phyloP scores from a whole-genome alignment of 805 yeast species.

The Candida ficus region DNA sequence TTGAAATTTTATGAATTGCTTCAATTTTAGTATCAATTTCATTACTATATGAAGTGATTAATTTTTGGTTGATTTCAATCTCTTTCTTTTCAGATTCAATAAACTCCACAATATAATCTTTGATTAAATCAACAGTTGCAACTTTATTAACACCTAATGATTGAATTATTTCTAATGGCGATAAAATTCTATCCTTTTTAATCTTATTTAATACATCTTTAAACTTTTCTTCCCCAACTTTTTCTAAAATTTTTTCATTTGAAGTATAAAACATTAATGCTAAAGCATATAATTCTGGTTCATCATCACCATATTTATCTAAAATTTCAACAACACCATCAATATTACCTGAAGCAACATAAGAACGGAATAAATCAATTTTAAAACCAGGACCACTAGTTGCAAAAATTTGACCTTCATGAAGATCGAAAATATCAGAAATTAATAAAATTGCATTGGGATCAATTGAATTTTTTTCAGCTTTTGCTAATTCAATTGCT shows the following conservation, averaged over 20 bases:
- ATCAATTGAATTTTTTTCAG: constrained; percentile 47
- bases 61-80: constrained; percentile 59
- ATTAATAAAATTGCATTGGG: constrained; percentile 43
- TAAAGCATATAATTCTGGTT: constrained; percentile 59
- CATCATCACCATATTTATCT: constrained; percentile 52
- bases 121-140: constrained; percentile 67
- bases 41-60: constrained; percentile 59
- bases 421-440: constrained; percentile 41
- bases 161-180: constrained; percentile 76
- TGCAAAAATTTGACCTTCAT: constrained; percentile 39
- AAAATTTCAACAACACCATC: constrained; percentile 52
- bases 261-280: constrained; percentile 64
- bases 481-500: constrained; percentile 48
- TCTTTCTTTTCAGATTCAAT: constrained; percentile 57
- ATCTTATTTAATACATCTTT: constrained; percentile 48
- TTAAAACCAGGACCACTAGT: constrained; percentile 28
- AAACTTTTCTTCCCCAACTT: constrained; percentile 46
- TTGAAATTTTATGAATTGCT: constrained; percentile 45
- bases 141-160: constrained; percentile 56
- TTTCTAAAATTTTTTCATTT: constrained; percentile 41
- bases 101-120: constrained; percentile 58
- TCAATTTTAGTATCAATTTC: constrained; percentile 56
- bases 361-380: constrained; percentile 61
- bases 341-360: constrained; percentile 54
- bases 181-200: constrained; percentile 45